A percentile compares a stretch with the other conserved stretches of the same genome.
These are phyloP conservation scores for Syncephalastrum contaminatum DNA, from an alignment of 371 early-diverging fungal genomes.

Conservation along the genomic window DNA sequence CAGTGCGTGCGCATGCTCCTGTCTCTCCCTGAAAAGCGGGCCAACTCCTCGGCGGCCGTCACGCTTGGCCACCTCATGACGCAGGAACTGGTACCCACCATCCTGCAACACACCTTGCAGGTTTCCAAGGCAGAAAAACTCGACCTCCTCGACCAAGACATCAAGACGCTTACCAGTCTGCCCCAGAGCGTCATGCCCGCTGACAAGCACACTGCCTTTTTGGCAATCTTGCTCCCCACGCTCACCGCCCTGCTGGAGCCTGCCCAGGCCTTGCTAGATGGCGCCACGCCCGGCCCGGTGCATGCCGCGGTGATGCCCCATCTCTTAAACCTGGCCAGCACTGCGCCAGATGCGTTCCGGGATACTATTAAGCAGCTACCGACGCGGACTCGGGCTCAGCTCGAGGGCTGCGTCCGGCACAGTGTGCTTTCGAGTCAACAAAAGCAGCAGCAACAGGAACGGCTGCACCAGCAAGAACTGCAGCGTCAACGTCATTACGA, in stretches of 20 bases:
- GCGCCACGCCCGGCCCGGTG: conserved; percentile 20
- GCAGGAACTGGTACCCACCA: conserved; percentile 29
- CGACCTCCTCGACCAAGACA: conserved; percentile 34
- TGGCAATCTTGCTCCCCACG: conserved; percentile 41
- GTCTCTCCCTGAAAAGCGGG: conserved; percentile 39
- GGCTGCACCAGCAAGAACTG: conserved; percentile 28
- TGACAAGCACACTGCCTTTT: background rate
- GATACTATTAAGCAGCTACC: conserved; percentile 33
- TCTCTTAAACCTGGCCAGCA: conserved; percentile 38
- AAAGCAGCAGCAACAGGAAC: conserved; percentile 31
- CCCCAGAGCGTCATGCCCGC: conserved; percentile 25
- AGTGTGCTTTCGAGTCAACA: conserved; percentile 41
- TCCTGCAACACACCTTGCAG: conserved; percentile 29
- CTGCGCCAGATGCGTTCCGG: conserved; percentile 35
- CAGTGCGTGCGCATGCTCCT: conserved; percentile 53
- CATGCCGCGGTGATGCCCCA: conserved; percentile 35
- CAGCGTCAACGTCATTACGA: conserved; percentile 17
- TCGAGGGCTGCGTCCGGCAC: conserved; percentile 48
- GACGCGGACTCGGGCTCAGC: conserved; percentile 25
- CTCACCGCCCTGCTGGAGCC: conserved; percentile 40
- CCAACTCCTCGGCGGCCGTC: conserved; percentile 17
- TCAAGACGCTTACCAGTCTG: conserved; percentile 39
- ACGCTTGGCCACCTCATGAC: conserved; percentile 29
- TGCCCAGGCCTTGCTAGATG: conserved; percentile 8
- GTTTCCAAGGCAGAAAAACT: conserved; percentile 18